Evolutionary conservation across 2,329 filamentous ascomycete genomes (phyloP), one percentile per base, ranked within the genome.

Genomic region (Diaporthe velutina): DNA sequence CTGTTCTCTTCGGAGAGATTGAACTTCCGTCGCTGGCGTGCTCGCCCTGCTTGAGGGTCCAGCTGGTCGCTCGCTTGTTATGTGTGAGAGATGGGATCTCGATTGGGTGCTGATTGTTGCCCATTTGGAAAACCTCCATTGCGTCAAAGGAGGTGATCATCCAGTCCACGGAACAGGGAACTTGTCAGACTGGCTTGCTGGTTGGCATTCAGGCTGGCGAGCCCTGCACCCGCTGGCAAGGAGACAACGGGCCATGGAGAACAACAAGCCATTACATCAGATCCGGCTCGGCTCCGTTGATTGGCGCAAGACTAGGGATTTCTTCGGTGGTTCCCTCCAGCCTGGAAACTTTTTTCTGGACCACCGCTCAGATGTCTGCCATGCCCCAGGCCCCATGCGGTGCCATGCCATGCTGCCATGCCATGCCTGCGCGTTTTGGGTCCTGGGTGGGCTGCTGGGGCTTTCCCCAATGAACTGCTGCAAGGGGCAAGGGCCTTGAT

Each of bases 191-290:
- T 50, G 30, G 60, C n/a, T 15, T 33, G 60, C 42, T 66, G 60
- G 61, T 35, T 67, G 61, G 64, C 58, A 64, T 40, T n/a, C 33
- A 54, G 33, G 45, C 64, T 54, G 45, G n/a, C 19, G 12, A 52
- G 48, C 48, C 48, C 45, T 68, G 64, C 45, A 40, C 4, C 64
- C 33, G 45, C 48, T 35, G 64, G 64, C 64, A 52, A 68, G 22
- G 22, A 52, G 22, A 40, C n/a, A n/a, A 40, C 15, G 64, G 61
- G 64, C 45, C 45, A 40, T 52, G 30, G 58, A 30, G 28, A 57
- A 35, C 35, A 52, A 74, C 19, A 40, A 55, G 38, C 42, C 57
- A 75, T 73, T 75, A 75, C 73, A 75, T 75, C 73, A 73, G 70
- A 48, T 72, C 40, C 60, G 68, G 68, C 61, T 58, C 50, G 38